phyloP scores from a whole-genome alignment of 2,329 filamentous ascomycete species.

The Aureobasidium namibiae region DNA sequence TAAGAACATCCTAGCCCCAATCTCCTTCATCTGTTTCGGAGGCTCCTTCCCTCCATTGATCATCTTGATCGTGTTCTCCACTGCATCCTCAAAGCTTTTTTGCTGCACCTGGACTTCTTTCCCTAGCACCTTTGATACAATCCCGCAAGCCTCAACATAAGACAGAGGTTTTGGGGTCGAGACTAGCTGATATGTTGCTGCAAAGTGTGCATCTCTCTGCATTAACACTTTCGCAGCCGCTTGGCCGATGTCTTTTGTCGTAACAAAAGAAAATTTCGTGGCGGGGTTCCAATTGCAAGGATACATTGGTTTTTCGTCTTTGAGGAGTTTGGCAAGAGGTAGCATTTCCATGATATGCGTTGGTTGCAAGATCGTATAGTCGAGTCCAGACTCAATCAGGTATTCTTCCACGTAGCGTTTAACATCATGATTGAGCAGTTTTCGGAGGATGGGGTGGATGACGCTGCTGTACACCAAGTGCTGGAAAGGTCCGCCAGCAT shows the following conservation, averaged over 20 bases:
- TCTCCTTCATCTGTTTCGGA: slow-evolving; percentile 8
- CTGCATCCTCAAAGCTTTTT: slow-evolving; percentile 17
- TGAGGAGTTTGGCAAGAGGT: slow-evolving; percentile 18
- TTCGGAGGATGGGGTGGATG: slow-evolving; percentile 25
- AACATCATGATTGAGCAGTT: slow-evolving; percentile 31
- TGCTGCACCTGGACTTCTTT: slow-evolving; percentile 21
- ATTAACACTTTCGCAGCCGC: slow-evolving; percentile 20
- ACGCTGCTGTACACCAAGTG: slow-evolving; percentile 31
- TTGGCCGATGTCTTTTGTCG: slow-evolving; percentile 22
- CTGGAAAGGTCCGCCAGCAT: slow-evolving; percentile 18
- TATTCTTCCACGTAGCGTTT: slow-evolving; percentile 30
- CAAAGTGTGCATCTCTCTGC: slow-evolving; percentile 22
- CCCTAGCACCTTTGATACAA: slow-evolving; percentile 19
- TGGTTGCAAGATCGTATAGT: slow-evolving; percentile 31
- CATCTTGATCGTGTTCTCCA: slow-evolving; percentile 15
- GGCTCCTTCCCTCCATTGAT: slow-evolving; percentile 12
- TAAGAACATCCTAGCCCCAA: slow-evolving; percentile 16
- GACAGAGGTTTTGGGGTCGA: slow-evolving; percentile 16
- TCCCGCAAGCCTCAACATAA: slow-evolving; percentile 18
- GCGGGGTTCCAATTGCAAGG: slow-evolving; percentile 18
- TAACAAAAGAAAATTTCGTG: slow-evolving; percentile 22
- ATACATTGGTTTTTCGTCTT: slow-evolving; percentile 20
- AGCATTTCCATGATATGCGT: slow-evolving; percentile 28
- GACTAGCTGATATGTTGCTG: slow-evolving; percentile 23
- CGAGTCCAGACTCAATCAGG: slow-evolving; percentile 27